These are phyloP conservation scores for Colletotrichum cordylinicola DNA, from an alignment of 2,329 filamentous ascomycete genomes.

Conservation along the genomic window DNA sequence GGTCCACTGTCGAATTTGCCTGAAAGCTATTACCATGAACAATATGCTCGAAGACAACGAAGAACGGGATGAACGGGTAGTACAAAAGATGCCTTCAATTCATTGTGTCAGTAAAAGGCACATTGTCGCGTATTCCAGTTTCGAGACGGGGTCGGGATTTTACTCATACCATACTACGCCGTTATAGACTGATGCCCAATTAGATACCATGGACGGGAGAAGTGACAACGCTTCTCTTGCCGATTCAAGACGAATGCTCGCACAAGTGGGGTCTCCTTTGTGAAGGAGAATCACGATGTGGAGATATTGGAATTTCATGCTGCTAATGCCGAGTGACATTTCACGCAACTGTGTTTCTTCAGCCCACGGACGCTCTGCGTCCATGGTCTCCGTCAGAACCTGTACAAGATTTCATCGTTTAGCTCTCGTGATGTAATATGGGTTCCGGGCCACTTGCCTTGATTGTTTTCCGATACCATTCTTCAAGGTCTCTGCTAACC, in stretches of 20 bases:
- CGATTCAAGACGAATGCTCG: neutral
- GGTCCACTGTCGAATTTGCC: neutral
- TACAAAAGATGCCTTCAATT: neutral
- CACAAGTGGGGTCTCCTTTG: neutral
- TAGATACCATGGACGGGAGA: neutral
- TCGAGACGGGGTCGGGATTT: rapidly evolving
- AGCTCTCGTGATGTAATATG: neutral
- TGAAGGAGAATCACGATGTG: constrained; percentile 1
- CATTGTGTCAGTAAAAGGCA: neutral
- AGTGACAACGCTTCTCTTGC: neutral
- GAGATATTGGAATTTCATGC: neutral
- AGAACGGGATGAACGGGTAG: constrained; percentile 5
- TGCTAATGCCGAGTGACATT: neutral
- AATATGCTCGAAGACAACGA: neutral
- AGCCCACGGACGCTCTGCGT: neutral
- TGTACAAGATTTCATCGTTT: neutral
- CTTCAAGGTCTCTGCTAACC: neutral
- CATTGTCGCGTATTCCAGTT: neutral
- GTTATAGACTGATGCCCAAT: constrained; percentile 3
- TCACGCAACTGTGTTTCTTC: neutral
- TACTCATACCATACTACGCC: neutral
- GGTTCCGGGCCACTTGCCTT: neutral
- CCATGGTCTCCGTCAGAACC: neutral
- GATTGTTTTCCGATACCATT: neutral
- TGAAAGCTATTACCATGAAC: neutral